These are phyloP conservation scores for Lactifluus volemus DNA, from an alignment of 768 basidiomycete genomes.

Conservation along the genomic window DNA sequence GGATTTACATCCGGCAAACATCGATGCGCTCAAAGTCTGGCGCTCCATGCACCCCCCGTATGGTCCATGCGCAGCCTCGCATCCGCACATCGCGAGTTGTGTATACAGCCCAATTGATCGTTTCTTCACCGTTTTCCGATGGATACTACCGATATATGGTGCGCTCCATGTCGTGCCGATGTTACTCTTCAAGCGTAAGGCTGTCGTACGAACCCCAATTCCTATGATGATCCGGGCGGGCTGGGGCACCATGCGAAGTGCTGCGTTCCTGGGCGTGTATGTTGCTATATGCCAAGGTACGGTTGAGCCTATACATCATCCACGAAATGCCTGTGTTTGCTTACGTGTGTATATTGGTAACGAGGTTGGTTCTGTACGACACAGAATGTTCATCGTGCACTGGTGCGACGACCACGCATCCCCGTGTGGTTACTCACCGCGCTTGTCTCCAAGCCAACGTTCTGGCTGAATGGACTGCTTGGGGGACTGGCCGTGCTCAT, in stretches of 20 bases:
- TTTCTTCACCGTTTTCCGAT: constrained; percentile 74
- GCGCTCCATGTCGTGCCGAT: constrained; percentile 86
- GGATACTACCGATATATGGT: constrained; percentile 79
- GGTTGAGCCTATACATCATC: too few relatives aligned
- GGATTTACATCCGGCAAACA: constrained; percentile 7
- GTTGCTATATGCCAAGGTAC: constrained; percentile 70
- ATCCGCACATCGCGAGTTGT: constrained; percentile 65
- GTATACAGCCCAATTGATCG: constrained; percentile 49
- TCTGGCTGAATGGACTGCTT: constrained; percentile 65
- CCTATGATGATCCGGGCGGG: constrained; percentile 56
- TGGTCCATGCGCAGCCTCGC: constrained; percentile 61
- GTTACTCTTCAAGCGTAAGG: constrained; percentile 68
- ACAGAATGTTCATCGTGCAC: constrained; percentile 43
- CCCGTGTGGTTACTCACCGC: constrained; percentile 44
- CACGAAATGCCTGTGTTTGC: not conserved
- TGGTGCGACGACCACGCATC: constrained; percentile 25
- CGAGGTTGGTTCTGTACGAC: constrained; percentile 45
- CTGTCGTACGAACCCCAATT: constrained; percentile 56
- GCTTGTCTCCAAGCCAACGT: constrained; percentile 60
- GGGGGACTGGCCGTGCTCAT: constrained; percentile 74
- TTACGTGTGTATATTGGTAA: not conserved
- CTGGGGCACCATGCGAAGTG: constrained; percentile 71
- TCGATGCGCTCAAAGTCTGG: not conserved
- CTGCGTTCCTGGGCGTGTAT: constrained; percentile 79
- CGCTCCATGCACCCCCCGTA: constrained; percentile 31